Percentiles rank a stretch among this genome's conserved stretches.
phyloP scores from a whole-genome alignment of 768 basidiomycete genomes.

The Mycena vitilis region DNA sequence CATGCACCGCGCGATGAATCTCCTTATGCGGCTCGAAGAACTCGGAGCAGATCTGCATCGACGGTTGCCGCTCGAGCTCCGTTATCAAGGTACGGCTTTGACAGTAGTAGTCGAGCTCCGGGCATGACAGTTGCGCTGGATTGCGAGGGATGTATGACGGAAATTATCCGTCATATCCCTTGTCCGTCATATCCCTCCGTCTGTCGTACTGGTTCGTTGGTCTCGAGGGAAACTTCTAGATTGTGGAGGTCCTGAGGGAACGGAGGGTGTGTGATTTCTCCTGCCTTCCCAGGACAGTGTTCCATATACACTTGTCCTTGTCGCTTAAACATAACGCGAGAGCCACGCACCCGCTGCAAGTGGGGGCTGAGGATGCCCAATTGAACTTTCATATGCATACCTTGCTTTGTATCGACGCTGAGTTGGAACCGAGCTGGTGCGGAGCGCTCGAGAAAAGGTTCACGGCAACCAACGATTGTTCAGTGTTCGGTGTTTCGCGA shows the following conservation, averaged over 20 bases:
- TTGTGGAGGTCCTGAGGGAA: neutral
- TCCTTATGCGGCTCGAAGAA: no score
- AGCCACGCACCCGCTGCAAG: conserved; percentile 2
- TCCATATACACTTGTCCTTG: neutral
- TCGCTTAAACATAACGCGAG: conserved; percentile 12
- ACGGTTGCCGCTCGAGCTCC: no score
- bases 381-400: neutral
- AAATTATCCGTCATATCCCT: no score
- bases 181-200: no score
- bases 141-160: no score
- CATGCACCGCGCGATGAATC: no score
- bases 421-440: conserved; percentile 3
- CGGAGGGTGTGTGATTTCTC: neutral
- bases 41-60: no score
- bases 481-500: no score
- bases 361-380: neutral
- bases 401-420: conserved; percentile 1
- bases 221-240: neutral
- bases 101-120: no score
- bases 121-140: no score
- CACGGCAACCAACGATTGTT: neutral
- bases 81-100: no score
- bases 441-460: neutral
- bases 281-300: neutral
- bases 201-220: no score